Conservation (phyloP, 208 protist genomes). For the Angomonas ambiguus region DNA sequence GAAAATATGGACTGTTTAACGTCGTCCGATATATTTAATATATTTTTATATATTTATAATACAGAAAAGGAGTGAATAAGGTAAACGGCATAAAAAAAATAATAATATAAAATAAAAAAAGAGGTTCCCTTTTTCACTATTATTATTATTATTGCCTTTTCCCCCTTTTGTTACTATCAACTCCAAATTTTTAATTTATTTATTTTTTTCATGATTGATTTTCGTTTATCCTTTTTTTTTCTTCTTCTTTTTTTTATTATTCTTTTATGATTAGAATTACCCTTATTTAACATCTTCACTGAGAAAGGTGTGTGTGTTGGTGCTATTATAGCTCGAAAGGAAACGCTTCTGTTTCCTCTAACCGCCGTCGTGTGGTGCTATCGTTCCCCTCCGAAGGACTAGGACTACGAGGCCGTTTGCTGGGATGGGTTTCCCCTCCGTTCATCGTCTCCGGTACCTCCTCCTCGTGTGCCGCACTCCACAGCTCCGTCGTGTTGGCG, state of each 20-base stretch:
- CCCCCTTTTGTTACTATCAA: neutral
- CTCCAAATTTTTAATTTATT: too few relatives aligned
- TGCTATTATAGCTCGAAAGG: too few relatives aligned
- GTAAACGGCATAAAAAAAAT: neutral
- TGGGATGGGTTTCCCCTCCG: constrained; percentile 8
- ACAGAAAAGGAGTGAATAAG: neutral
- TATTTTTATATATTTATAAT: constrained; percentile 6
- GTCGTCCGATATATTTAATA: too few relatives aligned
- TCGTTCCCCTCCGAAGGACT: too few relatives aligned
- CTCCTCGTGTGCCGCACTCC: neutral
- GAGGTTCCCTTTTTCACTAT: neutral
- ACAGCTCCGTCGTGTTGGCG: neutral
- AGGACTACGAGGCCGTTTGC: neutral
- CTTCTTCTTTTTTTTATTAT: constrained; percentile 13
- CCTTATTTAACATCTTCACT: constrained; percentile 9
- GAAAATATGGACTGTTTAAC: too few relatives aligned
- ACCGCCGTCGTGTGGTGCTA: too few relatives aligned
- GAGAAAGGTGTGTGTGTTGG: too few relatives aligned
- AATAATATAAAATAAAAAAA: constrained; percentile 7
- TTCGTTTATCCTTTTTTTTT: too few relatives aligned
- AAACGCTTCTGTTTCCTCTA: too few relatives aligned
- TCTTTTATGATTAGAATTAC: neutral
- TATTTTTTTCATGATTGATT: too few relatives aligned
- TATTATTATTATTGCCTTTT: neutral
- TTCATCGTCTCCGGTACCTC: constrained; percentile 4